A percentile compares a stretch with the other conserved stretches of the same genome.
Conservation (phyloP, 73 alveolate genomes). For the Paramecium sexaurelia region DNA sequence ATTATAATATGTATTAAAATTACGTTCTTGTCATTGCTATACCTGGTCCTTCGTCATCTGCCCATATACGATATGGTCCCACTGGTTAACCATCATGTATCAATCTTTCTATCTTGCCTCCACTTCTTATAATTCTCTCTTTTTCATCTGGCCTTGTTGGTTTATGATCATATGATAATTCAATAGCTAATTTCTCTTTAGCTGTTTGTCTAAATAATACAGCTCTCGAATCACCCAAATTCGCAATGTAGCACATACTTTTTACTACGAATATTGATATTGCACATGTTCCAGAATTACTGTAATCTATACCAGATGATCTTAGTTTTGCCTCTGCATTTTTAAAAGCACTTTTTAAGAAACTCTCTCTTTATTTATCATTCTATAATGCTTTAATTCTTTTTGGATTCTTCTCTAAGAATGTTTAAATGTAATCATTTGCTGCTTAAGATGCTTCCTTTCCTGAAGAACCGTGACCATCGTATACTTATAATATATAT, state of each 20-base stretch:
- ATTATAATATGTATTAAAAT: not conserved
- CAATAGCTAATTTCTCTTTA: constrained; percentile 73
- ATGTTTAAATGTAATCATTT: constrained; percentile 67
- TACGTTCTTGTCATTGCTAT: constrained; percentile 88
- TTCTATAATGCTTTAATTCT: constrained; percentile 53
- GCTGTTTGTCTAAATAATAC: constrained; percentile 72
- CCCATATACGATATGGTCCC: constrained; percentile 83
- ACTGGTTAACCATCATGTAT: constrained; percentile 78
- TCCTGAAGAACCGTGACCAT: constrained; percentile 72
- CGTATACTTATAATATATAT: constrained; percentile 46
- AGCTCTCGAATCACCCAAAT: constrained; percentile 97
- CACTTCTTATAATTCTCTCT: constrained; percentile 76
- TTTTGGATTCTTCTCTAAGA: constrained; percentile 58
- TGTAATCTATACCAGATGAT: constrained; percentile 70
- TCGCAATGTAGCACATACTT: constrained; percentile 85
- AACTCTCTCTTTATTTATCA: constrained; percentile 68
- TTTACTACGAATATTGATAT: constrained; percentile 77
- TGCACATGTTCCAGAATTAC: constrained; percentile 87
- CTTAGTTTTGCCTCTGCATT: constrained; percentile 66
- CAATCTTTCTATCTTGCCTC: constrained; percentile 79
- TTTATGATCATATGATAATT: constrained; percentile 90
- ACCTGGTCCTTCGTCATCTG: constrained; percentile 95
- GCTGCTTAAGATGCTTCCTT: constrained; percentile 70
- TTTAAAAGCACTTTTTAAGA: constrained; percentile 65
- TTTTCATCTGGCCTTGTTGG: constrained; percentile 86